These are phyloP conservation scores for Boletus rubroflammeus DNA, from an alignment of 768 basidiomycete genomes.

Conservation along the genomic window DNA sequence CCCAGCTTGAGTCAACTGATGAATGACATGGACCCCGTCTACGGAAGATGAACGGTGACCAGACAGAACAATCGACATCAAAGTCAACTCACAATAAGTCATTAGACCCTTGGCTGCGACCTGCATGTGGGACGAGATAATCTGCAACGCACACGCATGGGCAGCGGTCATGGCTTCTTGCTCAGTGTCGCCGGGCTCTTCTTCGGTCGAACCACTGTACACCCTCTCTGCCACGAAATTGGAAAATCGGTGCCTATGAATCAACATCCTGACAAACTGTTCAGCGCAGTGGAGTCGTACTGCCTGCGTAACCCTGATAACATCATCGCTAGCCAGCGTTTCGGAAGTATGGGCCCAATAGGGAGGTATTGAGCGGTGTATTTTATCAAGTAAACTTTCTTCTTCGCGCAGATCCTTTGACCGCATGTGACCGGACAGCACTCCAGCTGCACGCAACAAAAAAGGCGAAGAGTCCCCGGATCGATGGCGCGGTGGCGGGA, in stretches of 20 bases:
- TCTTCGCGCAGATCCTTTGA: slow-evolving; percentile 74
- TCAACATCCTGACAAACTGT: slow-evolving; percentile 82
- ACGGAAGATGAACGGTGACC: slow-evolving; percentile 13
- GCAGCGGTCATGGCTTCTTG: slow-evolving; percentile 74
- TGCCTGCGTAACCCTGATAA: slow-evolving; percentile 85
- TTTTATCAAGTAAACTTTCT: slow-evolving; percentile 77
- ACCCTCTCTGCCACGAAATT: slow-evolving; percentile 71
- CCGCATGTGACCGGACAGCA: slow-evolving; percentile 59
- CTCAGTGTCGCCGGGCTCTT: slow-evolving; percentile 66
- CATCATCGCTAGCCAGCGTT: slow-evolving; percentile 79
- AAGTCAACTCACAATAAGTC: slow-evolving; percentile 78
- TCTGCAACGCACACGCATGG: slow-evolving; percentile 74
- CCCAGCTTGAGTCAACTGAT: slow-evolving; percentile 91
- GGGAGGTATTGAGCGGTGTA: slow-evolving; percentile 63
- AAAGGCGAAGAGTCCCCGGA: slow-evolving; percentile 71
- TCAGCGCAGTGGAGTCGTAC: slow-evolving; percentile 84
- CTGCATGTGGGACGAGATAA: slow-evolving; percentile 78
- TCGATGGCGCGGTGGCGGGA: slow-evolving; percentile 60
- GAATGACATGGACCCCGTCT: slow-evolving; percentile 96
- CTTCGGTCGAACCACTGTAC: slow-evolving; percentile 39
- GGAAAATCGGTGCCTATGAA: slow-evolving; percentile 84
- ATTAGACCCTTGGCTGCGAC: slow-evolving; percentile 86
- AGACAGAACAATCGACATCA: slow-evolving; percentile 1
- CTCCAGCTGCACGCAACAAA: slow-evolving; percentile 63
- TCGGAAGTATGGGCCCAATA: slow-evolving; percentile 82